Evolutionary conservation across 768 basidiomycete genomes (phyloP), one percentile per base, ranked within the genome.

Genomic region (Austroboletus festivus): DNA sequence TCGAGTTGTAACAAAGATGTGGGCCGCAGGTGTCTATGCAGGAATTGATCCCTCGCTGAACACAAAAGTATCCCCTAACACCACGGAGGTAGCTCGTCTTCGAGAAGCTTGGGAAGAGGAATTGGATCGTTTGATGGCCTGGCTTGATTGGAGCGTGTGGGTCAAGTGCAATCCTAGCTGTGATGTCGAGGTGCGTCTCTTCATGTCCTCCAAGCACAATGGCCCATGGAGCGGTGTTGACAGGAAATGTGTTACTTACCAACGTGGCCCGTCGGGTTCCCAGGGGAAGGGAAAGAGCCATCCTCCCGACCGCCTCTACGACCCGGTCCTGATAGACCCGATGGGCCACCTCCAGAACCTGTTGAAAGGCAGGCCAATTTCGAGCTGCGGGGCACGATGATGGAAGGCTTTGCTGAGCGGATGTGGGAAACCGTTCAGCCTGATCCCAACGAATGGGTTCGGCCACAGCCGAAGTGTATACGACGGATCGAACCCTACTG

Each of bases 61-160:
- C 33, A 44, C 23, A 3, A 46, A 39, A 21, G 34, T 45, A 23
- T 18, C 13, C 7, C 42, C 33, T 1, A 39, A 54, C 12, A 21
- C 50, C 11, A 15, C 28, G 1, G 44, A 56, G 23, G 34, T 53
- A 20, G 43, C 24, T 7, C 23, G 3, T 2, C 21, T 69, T 37
- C 33, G 64, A n/a, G 19, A 21, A 10, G 30, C 45, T 5, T 80
- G 79, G 79, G 57, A 44, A 8, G 39, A 33, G 21, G 65, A 71
- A 11, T 38, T 76, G 20, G 50, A 64, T 6, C 50, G 41, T 3
- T 53, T 81, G 18, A 75, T 80, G 70, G 38, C 31, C 0, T 81
- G 79, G 79, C 60, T 81, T 0, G 79, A 75, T 50, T 82, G 80
- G 79, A 70, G 62, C 35, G 58, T 70, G 8, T 81, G 80, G 78